A percentile compares a stretch with the other conserved stretches of the same genome.
Conservation (phyloP, 164 flowering plant genomes). For the Sedum album region DNA sequence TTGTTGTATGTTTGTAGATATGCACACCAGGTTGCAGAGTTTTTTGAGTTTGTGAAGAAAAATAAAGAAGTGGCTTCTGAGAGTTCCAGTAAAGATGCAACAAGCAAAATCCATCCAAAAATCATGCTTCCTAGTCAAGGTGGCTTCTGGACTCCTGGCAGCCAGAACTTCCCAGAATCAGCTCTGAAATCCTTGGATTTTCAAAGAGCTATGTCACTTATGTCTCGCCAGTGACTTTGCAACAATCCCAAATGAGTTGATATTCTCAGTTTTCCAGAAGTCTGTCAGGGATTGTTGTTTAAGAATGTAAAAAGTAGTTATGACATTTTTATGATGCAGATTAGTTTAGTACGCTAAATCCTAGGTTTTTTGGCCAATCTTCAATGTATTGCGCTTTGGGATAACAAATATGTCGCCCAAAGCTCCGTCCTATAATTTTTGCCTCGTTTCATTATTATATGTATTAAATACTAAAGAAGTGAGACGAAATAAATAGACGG, state of each 20-base stretch:
- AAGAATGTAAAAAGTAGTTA: background rate
- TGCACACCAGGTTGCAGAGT: constrained; percentile 93
- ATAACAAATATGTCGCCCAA: no score
- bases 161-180: constrained; percentile 45
- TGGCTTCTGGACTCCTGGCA: constrained; percentile 57
- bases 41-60: constrained; percentile 88
- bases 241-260: background rate
- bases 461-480: no score
- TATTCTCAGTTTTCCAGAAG: background rate
- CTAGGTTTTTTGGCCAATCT: background rate
- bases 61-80: constrained; percentile 40
- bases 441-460: no score
- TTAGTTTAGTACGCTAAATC: background rate
- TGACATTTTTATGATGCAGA: background rate
- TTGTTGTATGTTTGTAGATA: constrained; percentile 41
- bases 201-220: constrained; percentile 56
- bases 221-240: constrained; percentile 31
- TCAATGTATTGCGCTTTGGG: constrained; percentile 7
- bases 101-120: constrained; percentile 22
- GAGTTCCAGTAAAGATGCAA: constrained; percentile 16
- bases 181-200: constrained; percentile 57
- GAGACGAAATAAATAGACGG: no score
- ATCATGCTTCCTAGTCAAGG: constrained; percentile 47
- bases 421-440: no score
- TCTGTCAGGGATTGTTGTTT: background rate